phyloP scores from a whole-genome alignment of 495 filamentous ascomycete genomes.

The Extremus antarcticus region DNA sequence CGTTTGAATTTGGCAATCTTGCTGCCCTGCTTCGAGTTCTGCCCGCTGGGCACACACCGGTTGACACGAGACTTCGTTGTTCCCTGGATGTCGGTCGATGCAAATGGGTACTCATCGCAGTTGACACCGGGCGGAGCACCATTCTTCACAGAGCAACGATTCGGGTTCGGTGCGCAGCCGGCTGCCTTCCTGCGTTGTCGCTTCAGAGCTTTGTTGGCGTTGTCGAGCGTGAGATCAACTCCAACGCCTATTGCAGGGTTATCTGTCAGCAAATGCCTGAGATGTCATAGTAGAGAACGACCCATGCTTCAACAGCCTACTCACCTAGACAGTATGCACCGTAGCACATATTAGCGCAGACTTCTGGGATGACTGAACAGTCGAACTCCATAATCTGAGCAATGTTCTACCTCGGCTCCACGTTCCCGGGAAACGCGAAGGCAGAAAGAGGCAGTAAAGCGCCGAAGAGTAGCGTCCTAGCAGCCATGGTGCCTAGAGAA shows the following conservation, averaged over 20 bases:
- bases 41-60: neutral
- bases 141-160: neutral
- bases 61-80: neutral
- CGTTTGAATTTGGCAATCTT: neutral
- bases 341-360: neutral
- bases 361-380: neutral
- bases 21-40: neutral
- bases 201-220: neutral
- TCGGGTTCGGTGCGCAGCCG: neutral
- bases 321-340: neutral
- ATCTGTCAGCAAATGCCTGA: neutral
- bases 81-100: neutral
- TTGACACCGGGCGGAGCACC: neutral
- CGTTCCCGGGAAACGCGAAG: neutral
- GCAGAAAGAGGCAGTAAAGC: neutral
- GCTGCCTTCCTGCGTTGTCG: neutral
- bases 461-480: neutral
- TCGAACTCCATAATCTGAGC: neutral
- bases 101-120: neutral
- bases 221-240: neutral
- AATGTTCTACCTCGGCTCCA: neutral
- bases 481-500: neutral
- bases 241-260: no score
- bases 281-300: neutral
- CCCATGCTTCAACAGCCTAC: neutral